Base-by-base conservation (phyloP, 495 filamentous ascomycete genomes). In the Penicillium pancosmium region DNA sequence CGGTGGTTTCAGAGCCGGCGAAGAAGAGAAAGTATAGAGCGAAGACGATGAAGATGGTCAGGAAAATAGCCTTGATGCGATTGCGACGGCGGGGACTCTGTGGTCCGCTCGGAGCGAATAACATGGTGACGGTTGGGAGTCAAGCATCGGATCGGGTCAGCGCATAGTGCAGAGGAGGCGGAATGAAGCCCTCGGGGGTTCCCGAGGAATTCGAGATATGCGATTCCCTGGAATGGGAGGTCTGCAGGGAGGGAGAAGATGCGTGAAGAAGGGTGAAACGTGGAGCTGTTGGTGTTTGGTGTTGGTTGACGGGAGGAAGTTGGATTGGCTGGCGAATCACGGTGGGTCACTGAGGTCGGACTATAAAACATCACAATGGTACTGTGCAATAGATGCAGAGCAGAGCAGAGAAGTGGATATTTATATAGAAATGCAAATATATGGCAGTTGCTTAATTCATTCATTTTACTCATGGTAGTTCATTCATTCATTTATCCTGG, bases 11-110 rank as follows among this genome's bases (percentile, higher is more conserved):
- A 27, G 68, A 59, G 12, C 57, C 57, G 2, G 72, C 66, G 57
- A 76, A 77, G 59, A 79, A 77, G 23, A 79, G 58, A 21, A 75
- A 67, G 63, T 79, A 79, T 0, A 79, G 36, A 27, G 67, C 67
- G 61, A 66, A 68, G n/a, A 77, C 65, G 54, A 79, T 72, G 54
- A 70, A 63, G 47, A 76, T 76, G 4, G 76, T 77, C n/a, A 70
- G 43, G 36, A 79, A 43, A 47, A 79, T 77, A 18, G 76, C 70
- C 43, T 74, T 76, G 53, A 75, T 65, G n/a, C 68, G 67, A 60
- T 65, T 78, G 67, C 74, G 76, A 27, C 76, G 76, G 57, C 76
- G 76, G 44, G 73, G 76, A 55, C 70, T 72, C 34, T 73, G 68
- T 3, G 67, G 63, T 66, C 73, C 73, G 62, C 75, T 61, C 35